Base-by-base conservation (phyloP, 1,139 yeast species). In the Yamadazyma conglobata region DNA sequence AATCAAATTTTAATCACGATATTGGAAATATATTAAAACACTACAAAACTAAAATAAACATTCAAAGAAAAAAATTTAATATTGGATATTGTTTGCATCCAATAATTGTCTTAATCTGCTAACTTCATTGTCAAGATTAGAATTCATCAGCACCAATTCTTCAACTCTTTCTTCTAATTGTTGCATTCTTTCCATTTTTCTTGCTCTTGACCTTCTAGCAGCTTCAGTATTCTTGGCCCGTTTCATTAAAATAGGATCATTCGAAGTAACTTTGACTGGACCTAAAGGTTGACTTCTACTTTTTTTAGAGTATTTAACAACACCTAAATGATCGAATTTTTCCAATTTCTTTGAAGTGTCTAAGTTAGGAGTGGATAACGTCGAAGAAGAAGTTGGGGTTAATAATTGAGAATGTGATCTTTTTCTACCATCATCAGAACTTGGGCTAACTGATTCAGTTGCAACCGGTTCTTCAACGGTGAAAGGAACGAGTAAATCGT, bases 221-320 rank as follows among this genome's bases (percentile, higher is more conserved):
- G 97, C 96, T 57, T 88, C 96, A 15, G 97, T 89, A 70, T 89
- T 89, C 58, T 89, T 79, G 24, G 96, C 96, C 51, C 98, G 79
- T 58, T 89, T 86, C 50, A 85, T 54, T 31, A 87, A 75, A 36
- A 73, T 74, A 14, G 81, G 77, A 58, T 88, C 95, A 32, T 56
- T 37, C 21, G 70, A 64, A 22, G 68, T 73, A 33, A 79, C 60
- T 35, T 68, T 67, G 34, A 84, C 70, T 10, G 95, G 95, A 40
- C 74, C 70, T 54, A 88, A 71, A 10, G 86, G 67, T 35, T 56
- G 81, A 24, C 64, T 48, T 37, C 77, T 71, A 48, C 67, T 78
- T 58, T 81, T 81, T 54, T 81, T 74, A 37, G 78, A 71, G 58
- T 79, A 79, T 34, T 79, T 56, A 29, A 77, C 73, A 43, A 77